phyloP scores from a whole-genome alignment of 2,329 filamentous ascomycete species.

The Stagonosporopsis tanaceti region DNA sequence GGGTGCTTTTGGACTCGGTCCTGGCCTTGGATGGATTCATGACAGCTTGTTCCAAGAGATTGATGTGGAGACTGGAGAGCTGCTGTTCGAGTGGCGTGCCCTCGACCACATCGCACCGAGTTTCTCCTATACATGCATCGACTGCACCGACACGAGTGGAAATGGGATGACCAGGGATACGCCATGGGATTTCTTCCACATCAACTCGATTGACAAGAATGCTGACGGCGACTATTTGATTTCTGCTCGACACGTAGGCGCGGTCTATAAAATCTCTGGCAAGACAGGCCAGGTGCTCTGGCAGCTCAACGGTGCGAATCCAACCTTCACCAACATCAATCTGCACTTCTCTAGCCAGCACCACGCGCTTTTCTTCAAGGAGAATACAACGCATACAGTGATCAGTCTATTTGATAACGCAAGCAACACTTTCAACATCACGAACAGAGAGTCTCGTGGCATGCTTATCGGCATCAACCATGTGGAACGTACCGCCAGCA shows the following conservation, averaged over 20 bases:
- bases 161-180: conserved; percentile 13
- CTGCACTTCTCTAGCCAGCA: conserved; percentile 54
- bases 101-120: conserved; percentile 33
- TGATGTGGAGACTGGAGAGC: conserved; percentile 47
- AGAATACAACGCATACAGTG: conserved; percentile 16
- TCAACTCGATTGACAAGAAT: conserved; percentile 53
- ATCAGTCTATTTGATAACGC: conserved; percentile 52
- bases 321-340: conserved; percentile 29
- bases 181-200: conserved; percentile 51
- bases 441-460: conserved; percentile 45
- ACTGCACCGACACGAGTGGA: conserved; percentile 15
- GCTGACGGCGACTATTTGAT: conserved; percentile 37
- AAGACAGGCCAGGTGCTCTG: conserved; percentile 38
- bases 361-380: conserved; percentile 56
- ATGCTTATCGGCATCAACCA: conserved; percentile 50
- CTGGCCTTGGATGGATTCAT: conserved; percentile 49
- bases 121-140: conserved; percentile 19
- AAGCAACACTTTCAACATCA: conserved; percentile 25
- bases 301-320: conserved; percentile 43
- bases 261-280: conserved; percentile 37
- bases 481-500: conserved; percentile 48
- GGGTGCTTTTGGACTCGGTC: conserved; percentile 44
- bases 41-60: conserved; percentile 55
- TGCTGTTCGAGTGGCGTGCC: conserved; percentile 51
- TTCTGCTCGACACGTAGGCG: conserved; percentile 38